Evolutionary conservation across 2,329 filamentous ascomycete genomes (phyloP).

Genomic region (Phaeosphaeriaceae sp.): DNA sequence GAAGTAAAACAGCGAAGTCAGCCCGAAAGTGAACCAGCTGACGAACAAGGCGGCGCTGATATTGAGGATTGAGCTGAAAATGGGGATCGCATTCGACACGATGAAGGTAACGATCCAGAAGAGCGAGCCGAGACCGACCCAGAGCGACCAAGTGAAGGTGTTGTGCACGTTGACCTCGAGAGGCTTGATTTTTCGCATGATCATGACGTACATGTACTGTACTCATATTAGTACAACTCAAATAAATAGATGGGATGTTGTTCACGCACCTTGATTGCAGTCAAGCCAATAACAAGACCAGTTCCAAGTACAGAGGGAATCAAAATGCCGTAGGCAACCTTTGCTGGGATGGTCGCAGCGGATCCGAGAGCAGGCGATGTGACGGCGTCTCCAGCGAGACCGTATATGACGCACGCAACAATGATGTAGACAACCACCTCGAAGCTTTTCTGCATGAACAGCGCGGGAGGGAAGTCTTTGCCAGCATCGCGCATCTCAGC

Average conservation of each 20-base stretch:
- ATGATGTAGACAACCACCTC: conserved; percentile 67
- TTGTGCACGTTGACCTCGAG: conserved; percentile 52
- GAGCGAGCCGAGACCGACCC: conserved; percentile 64
- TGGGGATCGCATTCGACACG: conserved; percentile 53
- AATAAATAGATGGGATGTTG: not conserved
- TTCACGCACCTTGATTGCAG: conserved; percentile 60
- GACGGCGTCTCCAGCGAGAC: conserved; percentile 67
- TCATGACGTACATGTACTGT: conserved; percentile 65
- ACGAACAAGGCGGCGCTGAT: conserved; percentile 65
- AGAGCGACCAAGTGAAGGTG: conserved; percentile 63
- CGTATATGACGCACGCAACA: conserved; percentile 73
- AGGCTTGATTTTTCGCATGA: conserved; percentile 56
- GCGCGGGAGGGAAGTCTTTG: conserved; percentile 66
- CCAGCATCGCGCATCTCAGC: conserved; percentile 66
- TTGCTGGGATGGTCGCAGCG: conserved; percentile 62
- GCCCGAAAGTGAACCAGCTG: conserved; percentile 68
- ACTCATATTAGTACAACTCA: too few species aligned
- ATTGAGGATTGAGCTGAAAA: conserved; percentile 69
- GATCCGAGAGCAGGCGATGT: conserved; percentile 71
- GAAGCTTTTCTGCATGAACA: conserved; percentile 63
- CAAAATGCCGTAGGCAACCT: conserved; percentile 72
- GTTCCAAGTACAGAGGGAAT: conserved; percentile 74
- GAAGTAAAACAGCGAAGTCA: conserved; percentile 56
- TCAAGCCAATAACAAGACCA: conserved; percentile 73
- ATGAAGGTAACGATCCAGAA: conserved; percentile 63